These are phyloP conservation scores for Lipomyces starkeyi DNA, from an alignment of 805 yeast species.

Conservation along the genomic window DNA sequence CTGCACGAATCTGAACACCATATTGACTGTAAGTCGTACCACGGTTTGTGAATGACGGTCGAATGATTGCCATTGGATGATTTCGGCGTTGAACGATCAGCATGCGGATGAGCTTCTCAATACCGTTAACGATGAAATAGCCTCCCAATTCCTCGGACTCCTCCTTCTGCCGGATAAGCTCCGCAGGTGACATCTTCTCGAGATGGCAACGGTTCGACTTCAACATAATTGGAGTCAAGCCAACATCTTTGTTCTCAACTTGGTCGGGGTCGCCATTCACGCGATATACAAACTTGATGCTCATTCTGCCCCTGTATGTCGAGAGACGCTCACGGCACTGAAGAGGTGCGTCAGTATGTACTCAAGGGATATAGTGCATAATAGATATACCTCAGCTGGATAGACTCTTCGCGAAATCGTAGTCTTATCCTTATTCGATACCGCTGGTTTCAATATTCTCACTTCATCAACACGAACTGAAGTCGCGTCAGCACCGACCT, in stretches of 20 bases:
- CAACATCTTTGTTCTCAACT: conserved; percentile 84
- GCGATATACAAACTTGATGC: conserved; percentile 80
- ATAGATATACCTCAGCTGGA: conserved; percentile 63
- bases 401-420: conserved; percentile 77
- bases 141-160: conserved; percentile 98
- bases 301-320: conserved; percentile 77
- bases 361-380: background rate
- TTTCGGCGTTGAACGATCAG: conserved; percentile 96
- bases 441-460: conserved; percentile 85
- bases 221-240: conserved; percentile 90
- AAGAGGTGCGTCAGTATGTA: background rate
- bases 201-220: conserved; percentile 90
- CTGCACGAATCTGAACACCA: conserved; percentile 94
- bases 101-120: conserved; percentile 95
- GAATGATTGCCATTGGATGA: conserved; percentile 96
- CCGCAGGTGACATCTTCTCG: conserved; percentile 79
- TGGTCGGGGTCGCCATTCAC: conserved; percentile 87
- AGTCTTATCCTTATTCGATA: conserved; percentile 70
- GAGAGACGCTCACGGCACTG: conserved; percentile 84
- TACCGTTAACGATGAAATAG: conserved; percentile 94
- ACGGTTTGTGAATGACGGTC: conserved; percentile 93
- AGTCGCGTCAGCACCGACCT: background rate
- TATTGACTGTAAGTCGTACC: conserved; percentile 86
- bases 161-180: conserved; percentile 78
- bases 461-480: conserved; percentile 84